These are phyloP conservation scores for Sorghum bicolor DNA, from an alignment of 176 grass and related monocot species.

Conservation along the genomic window Sorghum_bicolor_NCBIv3 NC_012875.2:55631001-55631500, in stretches of 20 bases:
- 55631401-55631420: no score
- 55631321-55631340: neutral
- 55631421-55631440: neutral
- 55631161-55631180: neutral
- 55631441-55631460: no score
- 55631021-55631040: no score
- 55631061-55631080: conserved; percentile 9
- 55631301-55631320: neutral
- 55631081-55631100: neutral
- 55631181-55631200: neutral
- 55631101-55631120: neutral
- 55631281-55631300: neutral
- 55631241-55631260: neutral
- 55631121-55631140: neutral
- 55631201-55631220: neutral
- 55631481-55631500: neutral
- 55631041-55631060: conserved; percentile 30
- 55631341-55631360: neutral
- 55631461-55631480: no score
- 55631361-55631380: no score
- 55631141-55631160: neutral
- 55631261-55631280: neutral
- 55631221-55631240: neutral
- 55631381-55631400: no score
- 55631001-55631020: no score